A percentile compares a stretch with the other conserved stretches of the same genome.
These are phyloP conservation scores for Pterocarpus santalinus DNA, from an alignment of 306 rosid genomes.

Conservation along the genomic window DNA sequence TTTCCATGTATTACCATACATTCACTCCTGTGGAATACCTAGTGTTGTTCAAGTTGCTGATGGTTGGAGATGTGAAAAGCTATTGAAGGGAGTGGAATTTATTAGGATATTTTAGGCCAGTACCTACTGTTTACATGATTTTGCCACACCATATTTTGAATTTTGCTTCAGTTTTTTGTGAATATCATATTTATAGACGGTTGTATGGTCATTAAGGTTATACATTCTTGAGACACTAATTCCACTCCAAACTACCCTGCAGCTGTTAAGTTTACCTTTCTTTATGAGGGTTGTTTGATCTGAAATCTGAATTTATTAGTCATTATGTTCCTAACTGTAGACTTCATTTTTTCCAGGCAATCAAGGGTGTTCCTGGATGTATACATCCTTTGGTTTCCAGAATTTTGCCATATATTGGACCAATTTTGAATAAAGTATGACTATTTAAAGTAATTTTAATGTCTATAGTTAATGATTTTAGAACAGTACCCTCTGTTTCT, in stretches of 20 bases:
- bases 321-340: background rate
- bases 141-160: too few relatives aligned
- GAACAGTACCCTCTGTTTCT: conserved; percentile 39
- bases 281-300: conserved; percentile 12
- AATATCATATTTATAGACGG: too few relatives aligned
- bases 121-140: too few relatives aligned
- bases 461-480: conserved; percentile 25
- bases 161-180: too few relatives aligned
- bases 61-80: too few relatives aligned
- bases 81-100: too few relatives aligned
- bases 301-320: background rate
- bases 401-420: conserved; percentile 74
- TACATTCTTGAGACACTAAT: conserved; percentile 19
- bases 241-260: conserved; percentile 3
- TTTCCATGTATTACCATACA: too few relatives aligned
- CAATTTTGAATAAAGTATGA: conserved; percentile 76
- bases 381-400: conserved; percentile 81
- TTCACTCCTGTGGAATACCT: too few relatives aligned
- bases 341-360: conserved; percentile 65
- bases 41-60: too few relatives aligned
- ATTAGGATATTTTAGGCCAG: too few relatives aligned
- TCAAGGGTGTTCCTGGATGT: conserved; percentile 85
- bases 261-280: conserved; percentile 10
- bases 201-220: background rate
- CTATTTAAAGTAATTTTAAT: conserved; percentile 38